Percentiles rank a stretch among this genome's conserved stretches.
Evolutionary conservation across 495 filamentous ascomycete genomes (phyloP).

Genomic region (Amphirosellinia nigrospora): DNA sequence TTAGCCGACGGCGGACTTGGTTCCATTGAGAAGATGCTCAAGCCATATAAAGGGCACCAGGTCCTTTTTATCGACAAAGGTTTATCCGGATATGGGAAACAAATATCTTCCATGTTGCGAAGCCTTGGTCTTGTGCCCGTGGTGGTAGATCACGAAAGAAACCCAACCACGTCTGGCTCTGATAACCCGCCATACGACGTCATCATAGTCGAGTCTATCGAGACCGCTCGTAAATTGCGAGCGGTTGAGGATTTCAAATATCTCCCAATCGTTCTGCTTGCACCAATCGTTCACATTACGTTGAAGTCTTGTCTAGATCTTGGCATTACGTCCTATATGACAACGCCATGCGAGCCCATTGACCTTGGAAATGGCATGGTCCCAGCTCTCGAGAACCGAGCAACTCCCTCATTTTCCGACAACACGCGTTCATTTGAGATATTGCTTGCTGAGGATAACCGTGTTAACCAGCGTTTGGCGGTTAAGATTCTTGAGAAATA

Average conservation of each 20-base stretch:
- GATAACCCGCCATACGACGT: slow-evolving; percentile 80
- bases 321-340: slow-evolving; percentile 98
- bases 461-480: slow-evolving; percentile 94
- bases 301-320: slow-evolving; percentile 95
- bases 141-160: slow-evolving; percentile 75
- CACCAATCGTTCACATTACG: slow-evolving; percentile 88
- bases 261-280: slow-evolving; percentile 92
- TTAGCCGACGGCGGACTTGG: slow-evolving; percentile 82
- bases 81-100: slow-evolving; percentile 74
- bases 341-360: slow-evolving; percentile 91
- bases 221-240: slow-evolving; percentile 82
- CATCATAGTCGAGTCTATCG: slow-evolving; percentile 94
- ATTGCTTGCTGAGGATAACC: slow-evolving; percentile 95
- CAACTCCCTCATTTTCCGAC: slow-evolving; percentile 88
- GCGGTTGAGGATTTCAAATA: slow-evolving; percentile 96
- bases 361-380: slow-evolving; percentile 98
- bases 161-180: slow-evolving; percentile 57
- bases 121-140: slow-evolving; percentile 80
- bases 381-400: slow-evolving; percentile 93
- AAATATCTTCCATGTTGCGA: slow-evolving; percentile 81
- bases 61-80: slow-evolving; percentile 97
- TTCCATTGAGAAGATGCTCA: slow-evolving; percentile 81
- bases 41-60: slow-evolving; percentile 88
- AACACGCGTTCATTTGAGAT: slow-evolving; percentile 97
- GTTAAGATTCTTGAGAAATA: slow-evolving; percentile 99